Evolutionary conservation across 2,329 filamentous ascomycete species (phyloP).

Genomic region (Leptographium galeiforme): DNA sequence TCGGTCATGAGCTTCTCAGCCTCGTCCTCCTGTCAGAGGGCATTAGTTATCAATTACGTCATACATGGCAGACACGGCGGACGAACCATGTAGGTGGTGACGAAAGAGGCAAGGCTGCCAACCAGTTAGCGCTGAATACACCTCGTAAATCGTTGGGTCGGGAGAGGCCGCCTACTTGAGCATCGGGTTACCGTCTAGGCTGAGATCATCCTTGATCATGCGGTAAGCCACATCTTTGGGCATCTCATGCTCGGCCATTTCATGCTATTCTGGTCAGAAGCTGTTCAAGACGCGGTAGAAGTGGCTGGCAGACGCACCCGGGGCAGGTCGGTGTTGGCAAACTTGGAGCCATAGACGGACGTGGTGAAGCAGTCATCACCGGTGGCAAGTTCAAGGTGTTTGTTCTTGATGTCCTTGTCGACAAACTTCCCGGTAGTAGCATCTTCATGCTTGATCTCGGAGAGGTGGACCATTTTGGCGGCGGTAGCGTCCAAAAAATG

Average conservation of each 20-base stretch:
- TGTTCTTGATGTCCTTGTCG: slow-evolving; percentile 24
- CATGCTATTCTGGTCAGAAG: slow-evolving; percentile 30
- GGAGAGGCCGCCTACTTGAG: slow-evolving; percentile 44
- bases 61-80: too few species aligned
- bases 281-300: background rate
- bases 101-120: slow-evolving; percentile 71
- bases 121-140: background rate
- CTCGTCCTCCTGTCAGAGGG: slow-evolving; percentile 61
- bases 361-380: slow-evolving; percentile 51
- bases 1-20: slow-evolving; percentile 93
- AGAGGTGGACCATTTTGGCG: slow-evolving; percentile 38
- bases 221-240: slow-evolving; percentile 86
- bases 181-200: slow-evolving; percentile 82
- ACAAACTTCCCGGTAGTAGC: slow-evolving; percentile 15
- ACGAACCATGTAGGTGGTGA: slow-evolving; percentile 86
- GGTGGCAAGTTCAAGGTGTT: slow-evolving; percentile 34
- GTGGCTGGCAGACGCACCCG: slow-evolving; percentile 13
- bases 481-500: background rate
- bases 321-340: slow-evolving; percentile 69
- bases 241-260: slow-evolving; percentile 88
- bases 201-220: slow-evolving; percentile 92
- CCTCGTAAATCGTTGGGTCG: background rate
- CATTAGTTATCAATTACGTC: background rate
- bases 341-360: slow-evolving; percentile 78
- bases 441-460: slow-evolving; percentile 24